Base-by-base conservation (phyloP, 352 stramenopile species). In the Phytophthora capsici region DNA sequence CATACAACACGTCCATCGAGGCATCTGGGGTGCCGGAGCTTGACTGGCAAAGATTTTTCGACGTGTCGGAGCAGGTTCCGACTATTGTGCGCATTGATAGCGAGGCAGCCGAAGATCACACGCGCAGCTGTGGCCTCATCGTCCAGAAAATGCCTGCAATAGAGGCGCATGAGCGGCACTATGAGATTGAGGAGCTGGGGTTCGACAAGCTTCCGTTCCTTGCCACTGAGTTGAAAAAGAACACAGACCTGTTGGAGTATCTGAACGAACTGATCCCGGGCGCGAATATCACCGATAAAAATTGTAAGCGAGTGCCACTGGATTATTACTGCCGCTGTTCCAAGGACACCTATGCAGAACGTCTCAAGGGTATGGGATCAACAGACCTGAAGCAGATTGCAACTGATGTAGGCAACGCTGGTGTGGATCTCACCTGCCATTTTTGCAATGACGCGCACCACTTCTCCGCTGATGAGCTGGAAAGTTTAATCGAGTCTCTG, bases 271-370 rank as follows among this genome's bases (percentile, higher is more conserved):
- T 95, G 59, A 91, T 95, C 48, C 84, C 84, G 16, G 67, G 85
- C n/a, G 82, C 84, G 14, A 66, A 84, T 14, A 73, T 95, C 20
- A 80, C 73, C 17, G 72, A 90, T 44, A 62, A 79, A 13, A 75
- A 75, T 30, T 90, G 74, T 59, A 81, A 78, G 49, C 75, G 75
- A 17, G 62, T 93, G 25, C 86, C 86, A 1, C 68, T 96, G 16
- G 88, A 96, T 66, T 96, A 87, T 44, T 94, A 82, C 56, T 96
- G 88, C 32, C 88, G 88, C 13, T 96, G 88, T 65, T 94, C 85
- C 6, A 90, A 90, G 63, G 74, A 89, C 34, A 73, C 67, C 17
- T 96, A 93, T 36, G 72, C 71, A 3, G 50, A 69, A 17, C 75
- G 79, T 7, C 69, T 93, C 4, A 75, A 77, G 43, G 71, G 75